Evolutionary conservation across 176 grass and related monocot genomes (phyloP).

Genomic region (Panicum miliaceum): DNA sequence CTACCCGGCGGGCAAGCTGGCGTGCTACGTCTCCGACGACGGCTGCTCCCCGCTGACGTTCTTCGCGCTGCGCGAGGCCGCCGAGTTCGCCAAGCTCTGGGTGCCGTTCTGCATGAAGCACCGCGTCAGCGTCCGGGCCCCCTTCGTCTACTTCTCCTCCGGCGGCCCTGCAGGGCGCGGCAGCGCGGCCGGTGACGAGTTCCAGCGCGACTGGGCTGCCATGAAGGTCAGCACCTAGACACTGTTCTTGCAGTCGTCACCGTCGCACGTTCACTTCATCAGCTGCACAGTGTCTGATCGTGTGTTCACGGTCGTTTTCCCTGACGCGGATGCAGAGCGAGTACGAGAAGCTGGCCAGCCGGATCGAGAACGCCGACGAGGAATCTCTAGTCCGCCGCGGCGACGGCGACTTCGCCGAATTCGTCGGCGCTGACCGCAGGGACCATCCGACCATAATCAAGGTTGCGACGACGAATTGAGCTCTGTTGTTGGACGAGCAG

Average conservation of each 20-base stretch:
- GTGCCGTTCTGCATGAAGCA: constrained; percentile 61
- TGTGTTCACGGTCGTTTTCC: background rate
- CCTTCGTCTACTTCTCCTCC: constrained; percentile 54
- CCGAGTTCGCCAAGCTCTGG: constrained; percentile 54
- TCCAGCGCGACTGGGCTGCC: constrained; percentile 7
- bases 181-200: background rate
- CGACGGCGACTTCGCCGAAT: constrained; percentile 42
- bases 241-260: too few species aligned
- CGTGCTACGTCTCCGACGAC: constrained; percentile 77
- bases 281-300: background rate
- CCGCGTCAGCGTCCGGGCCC: constrained; percentile 38
- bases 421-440: constrained; percentile 31
- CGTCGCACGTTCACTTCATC: background rate
- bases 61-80: constrained; percentile 47
- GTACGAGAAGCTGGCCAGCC: constrained; percentile 47
- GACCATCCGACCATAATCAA: constrained; percentile 59
- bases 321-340: constrained; percentile 28
- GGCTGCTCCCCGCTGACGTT: constrained; percentile 53
- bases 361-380: constrained; percentile 53
- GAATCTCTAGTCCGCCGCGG: background rate
- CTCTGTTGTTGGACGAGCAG: background rate
- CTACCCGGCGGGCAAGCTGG: constrained; percentile 55
- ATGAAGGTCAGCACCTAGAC: constrained; percentile 26
- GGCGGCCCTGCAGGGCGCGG: background rate
- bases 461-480: constrained; percentile 19